phyloP scores from a whole-genome alignment of 2,329 filamentous ascomycete genomes.

The Thyridium curvatum region DNA sequence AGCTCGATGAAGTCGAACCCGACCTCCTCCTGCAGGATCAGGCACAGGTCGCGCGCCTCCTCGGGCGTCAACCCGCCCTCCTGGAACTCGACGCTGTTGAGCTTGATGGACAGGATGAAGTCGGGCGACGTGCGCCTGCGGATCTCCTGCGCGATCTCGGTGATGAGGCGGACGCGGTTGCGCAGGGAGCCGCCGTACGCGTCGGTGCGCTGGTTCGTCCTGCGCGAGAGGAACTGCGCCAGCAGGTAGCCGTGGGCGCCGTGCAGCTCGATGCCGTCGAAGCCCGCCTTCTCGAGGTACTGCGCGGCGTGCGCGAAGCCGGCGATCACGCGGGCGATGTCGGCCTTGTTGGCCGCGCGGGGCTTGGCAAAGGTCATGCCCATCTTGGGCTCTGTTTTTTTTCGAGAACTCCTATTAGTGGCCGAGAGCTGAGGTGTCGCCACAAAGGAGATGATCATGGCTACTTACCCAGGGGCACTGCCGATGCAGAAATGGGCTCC shows the following conservation, averaged over 20 bases:
- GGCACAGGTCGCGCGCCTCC: constrained; percentile 41
- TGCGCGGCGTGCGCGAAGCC: constrained; percentile 56
- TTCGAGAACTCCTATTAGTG: background rate
- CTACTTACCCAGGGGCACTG: constrained; percentile 19
- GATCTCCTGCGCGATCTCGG: constrained; percentile 31
- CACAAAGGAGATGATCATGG: too few relatives aligned
- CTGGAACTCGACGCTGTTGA: constrained; percentile 52
- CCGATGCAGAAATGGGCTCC: constrained; percentile 28
- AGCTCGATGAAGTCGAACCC: constrained; percentile 54
- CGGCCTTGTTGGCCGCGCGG: constrained; percentile 42
- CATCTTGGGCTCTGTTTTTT: constrained; percentile 5
- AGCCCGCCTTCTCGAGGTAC: constrained; percentile 57
- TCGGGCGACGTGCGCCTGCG: constrained; percentile 18
- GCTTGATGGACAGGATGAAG: constrained; percentile 47
- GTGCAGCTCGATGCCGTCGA: constrained; percentile 44
- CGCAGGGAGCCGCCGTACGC: constrained; percentile 37
- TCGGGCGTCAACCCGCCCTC: constrained; percentile 43
- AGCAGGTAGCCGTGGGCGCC: constrained; percentile 48
- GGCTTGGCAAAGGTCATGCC: constrained; percentile 37
- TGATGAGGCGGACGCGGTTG: constrained; percentile 37
- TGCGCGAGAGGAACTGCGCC: constrained; percentile 42
- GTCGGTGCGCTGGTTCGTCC: constrained; percentile 44
- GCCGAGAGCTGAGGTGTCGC: too few relatives aligned
- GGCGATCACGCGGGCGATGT: constrained; percentile 52
- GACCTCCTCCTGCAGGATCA: constrained; percentile 40